Conservation (phyloP, 345 rosid species). For the Aegle marmelos region DNA sequence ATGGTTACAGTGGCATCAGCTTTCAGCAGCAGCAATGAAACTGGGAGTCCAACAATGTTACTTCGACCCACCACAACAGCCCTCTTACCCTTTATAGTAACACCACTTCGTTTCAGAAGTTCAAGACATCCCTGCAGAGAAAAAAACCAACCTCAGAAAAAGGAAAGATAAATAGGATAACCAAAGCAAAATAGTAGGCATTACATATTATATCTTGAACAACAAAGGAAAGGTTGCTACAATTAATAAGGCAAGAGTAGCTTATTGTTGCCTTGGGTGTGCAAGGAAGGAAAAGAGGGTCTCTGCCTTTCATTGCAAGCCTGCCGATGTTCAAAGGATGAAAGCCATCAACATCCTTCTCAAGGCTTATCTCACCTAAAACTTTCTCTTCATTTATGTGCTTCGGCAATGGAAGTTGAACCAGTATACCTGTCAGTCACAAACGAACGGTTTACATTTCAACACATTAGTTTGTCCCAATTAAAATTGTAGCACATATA, state of each 20-base stretch:
- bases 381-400: conserved; percentile 87
- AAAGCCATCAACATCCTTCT: conserved; percentile 93
- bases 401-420: conserved; percentile 87
- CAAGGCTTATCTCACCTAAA: conserved; percentile 67
- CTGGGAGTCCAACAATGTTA: conserved; percentile 90
- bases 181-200: not conserved
- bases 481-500: not conserved
- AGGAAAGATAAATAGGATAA: not conserved
- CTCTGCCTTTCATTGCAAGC: conserved; percentile 98
- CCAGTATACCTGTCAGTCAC: conserved; percentile 66
- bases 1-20: conserved; percentile 87
- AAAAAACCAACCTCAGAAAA: conserved; percentile 10
- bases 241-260: conserved; percentile 7
- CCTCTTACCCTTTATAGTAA: conserved; percentile 64
- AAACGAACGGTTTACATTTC: not conserved
- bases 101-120: conserved; percentile 71
- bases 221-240: not conserved
- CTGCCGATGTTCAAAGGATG: conserved; percentile 94
- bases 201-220: not conserved
- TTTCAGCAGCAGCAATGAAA: conserved; percentile 78
- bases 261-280: conserved; percentile 69
- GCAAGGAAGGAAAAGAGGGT: conserved; percentile 89
- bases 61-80: conserved; percentile 94
- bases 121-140: conserved; percentile 78
- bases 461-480: not conserved